A percentile compares a stretch with the other conserved stretches of the same genome.
Conservation (phyloP, 2,329 filamentous ascomycete genomes). For the Chrysosporium queenslandicum region DNA sequence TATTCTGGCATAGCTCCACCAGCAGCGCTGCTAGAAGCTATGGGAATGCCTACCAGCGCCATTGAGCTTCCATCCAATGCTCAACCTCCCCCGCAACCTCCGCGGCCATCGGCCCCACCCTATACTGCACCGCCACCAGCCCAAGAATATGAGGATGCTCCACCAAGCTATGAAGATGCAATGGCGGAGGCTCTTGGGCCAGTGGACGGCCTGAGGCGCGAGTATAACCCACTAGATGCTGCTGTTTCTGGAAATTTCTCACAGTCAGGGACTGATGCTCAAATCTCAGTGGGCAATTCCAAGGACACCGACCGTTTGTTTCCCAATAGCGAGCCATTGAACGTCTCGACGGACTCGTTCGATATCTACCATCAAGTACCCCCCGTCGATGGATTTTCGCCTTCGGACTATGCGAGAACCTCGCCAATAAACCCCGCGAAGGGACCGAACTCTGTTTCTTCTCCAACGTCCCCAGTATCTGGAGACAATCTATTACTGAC, state of each 20-base stretch:
- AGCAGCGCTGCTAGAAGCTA: slow-evolving; percentile 60
- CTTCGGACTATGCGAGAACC: background rate
- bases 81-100: slow-evolving; percentile 33
- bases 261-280: slow-evolving; percentile 29
- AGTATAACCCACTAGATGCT: slow-evolving; percentile 39
- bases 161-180: slow-evolving; percentile 89
- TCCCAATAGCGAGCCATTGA: slow-evolving; percentile 17
- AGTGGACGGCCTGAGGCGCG: slow-evolving; percentile 56
- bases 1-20: slow-evolving; percentile 84
- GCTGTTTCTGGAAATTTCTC: slow-evolving; percentile 24
- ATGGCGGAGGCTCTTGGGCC: slow-evolving; percentile 70
- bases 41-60: slow-evolving; percentile 30
- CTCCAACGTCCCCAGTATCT: background rate
- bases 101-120: slow-evolving; percentile 26
- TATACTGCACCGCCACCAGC: slow-evolving; percentile 20
- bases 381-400: slow-evolving; percentile 10
- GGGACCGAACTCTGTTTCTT: background rate
- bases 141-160: slow-evolving; percentile 56
- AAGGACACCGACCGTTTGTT: slow-evolving; percentile 24
- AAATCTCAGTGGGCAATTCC: slow-evolving; percentile 27
- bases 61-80: slow-evolving; percentile 18
- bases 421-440: background rate
- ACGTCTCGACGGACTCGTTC: slow-evolving; percentile 29
- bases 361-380: slow-evolving; percentile 32
- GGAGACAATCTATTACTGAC: background rate